These are phyloP conservation scores for Senna siamea DNA, from an alignment of 306 rosid species.

Conservation along the genomic window DNA sequence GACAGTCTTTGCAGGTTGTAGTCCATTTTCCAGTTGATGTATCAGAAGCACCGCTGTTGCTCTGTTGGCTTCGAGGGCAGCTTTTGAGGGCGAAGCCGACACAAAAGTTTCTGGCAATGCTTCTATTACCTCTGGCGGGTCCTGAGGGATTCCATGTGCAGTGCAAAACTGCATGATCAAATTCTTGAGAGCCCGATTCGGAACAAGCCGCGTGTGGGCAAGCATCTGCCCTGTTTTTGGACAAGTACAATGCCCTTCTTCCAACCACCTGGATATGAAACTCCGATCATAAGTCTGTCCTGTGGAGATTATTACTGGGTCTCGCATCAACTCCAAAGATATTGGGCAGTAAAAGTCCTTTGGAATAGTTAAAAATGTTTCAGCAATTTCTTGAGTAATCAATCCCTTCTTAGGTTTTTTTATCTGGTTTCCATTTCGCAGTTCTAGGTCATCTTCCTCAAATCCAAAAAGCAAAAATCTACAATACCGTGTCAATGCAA, in stretches of 20 bases:
- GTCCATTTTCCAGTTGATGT: slow-evolving; percentile 69
- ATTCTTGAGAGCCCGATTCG: slow-evolving; percentile 80
- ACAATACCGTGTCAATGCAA: slow-evolving; percentile 81
- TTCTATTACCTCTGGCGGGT: slow-evolving; percentile 61
- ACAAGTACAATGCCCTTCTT: slow-evolving; percentile 89
- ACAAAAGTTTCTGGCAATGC: slow-evolving; percentile 54
- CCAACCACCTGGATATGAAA: slow-evolving; percentile 88
- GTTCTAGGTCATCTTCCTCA: slow-evolving; percentile 75
- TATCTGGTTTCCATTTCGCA: slow-evolving; percentile 41
- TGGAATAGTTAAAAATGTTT: slow-evolving; percentile 75
- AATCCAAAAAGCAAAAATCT: slow-evolving; percentile 89
- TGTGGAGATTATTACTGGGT: slow-evolving; percentile 81
- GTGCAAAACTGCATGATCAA: slow-evolving; percentile 83
- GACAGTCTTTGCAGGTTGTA: slow-evolving; percentile 60
- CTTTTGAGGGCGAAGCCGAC: slow-evolving; percentile 69
- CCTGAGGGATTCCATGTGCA: slow-evolving; percentile 82
- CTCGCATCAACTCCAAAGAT: slow-evolving; percentile 85
- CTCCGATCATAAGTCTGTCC: slow-evolving; percentile 92
- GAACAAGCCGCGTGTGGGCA: slow-evolving; percentile 62
- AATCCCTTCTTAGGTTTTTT: slow-evolving; percentile 61
- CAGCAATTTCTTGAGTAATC: slow-evolving; percentile 72
- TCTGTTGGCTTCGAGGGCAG: slow-evolving; percentile 75
- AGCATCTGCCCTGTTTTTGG: slow-evolving; percentile 96
- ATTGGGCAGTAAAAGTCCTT: slow-evolving; percentile 88
- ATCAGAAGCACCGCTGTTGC: slow-evolving; percentile 76